Base-by-base conservation (phyloP, 2,329 filamentous ascomycete species). In the Cryoendolithus antarcticus region DNA sequence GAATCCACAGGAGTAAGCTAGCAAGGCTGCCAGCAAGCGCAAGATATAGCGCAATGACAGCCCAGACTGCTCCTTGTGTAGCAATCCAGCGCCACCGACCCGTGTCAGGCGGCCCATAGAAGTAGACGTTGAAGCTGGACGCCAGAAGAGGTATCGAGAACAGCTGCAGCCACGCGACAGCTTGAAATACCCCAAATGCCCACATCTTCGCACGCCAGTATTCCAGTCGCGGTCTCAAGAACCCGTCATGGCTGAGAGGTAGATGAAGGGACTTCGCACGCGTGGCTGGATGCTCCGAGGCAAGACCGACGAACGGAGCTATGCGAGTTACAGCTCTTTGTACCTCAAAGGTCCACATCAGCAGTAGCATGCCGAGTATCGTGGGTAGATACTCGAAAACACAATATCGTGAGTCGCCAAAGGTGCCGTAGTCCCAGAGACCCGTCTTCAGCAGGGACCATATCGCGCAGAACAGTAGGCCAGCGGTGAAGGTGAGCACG, bases 371-470 rank as follows among this genome's bases (percentile, higher is more conserved):
- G 0, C 79, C 84, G 9, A 93, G 55, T 0, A 93, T 64, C 41
- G 86, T 85, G 2, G 89, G 88, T 1, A 95, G 64, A 47, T 93
- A 84, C 44, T 86, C 75, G 58, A 93, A 91, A 34, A 93, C 61
- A 57, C 95, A 94, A 61, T 93, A 94, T 47, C 78, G 71, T 6
- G 70, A 71, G 36, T 80, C 80, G 44, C 82, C 81, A 41, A 86
- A 80, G 24, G 70, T 71, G 28, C 66, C 64, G 56, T 88, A 94
- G 3, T 70, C 61, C 54, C 74, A 77, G 9, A 95, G 63, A 1
- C 85, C 85, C 7, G 69, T 59, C 46, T 79, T 69, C 4, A 62
- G 58, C 30, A 68, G 61, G 8, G 82, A 84, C 62, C 75, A 86
- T 29, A 82, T 63, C 41, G 82, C 83, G 47, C 75, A 77, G 56